Base-by-base conservation (phyloP, 257 asterid species). In the Asclepias syriaca region DNA sequence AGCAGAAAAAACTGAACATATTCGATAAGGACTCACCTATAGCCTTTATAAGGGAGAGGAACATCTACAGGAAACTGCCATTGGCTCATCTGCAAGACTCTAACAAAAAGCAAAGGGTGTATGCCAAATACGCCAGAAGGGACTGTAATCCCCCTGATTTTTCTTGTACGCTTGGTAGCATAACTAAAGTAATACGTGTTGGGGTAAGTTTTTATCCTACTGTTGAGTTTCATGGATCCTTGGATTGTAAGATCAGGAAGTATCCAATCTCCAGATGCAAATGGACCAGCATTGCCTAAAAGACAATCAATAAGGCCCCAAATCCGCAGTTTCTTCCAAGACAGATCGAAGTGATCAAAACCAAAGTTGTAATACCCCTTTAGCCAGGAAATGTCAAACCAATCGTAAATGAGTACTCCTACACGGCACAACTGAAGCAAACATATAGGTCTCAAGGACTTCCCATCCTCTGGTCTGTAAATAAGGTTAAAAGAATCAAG, bases 211-310 rank as follows among this genome's bases (percentile, higher is more conserved):
- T 61, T 85, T 51, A 95, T 74, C 68, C 70, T 81, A 78, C 85
- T 82, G 82, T 95, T 95, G 71, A 95, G 54, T 72, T 79, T 80
- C 76, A 90, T 68, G 7, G 98, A 85, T 1, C 99, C 99, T 80
- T 92, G 97, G 73, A 95, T 80, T 1, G 96, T 87, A 56, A 95
- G 93, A 77, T 95, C 99, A 0, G 97, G 99, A 71, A 95, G 97
- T 74, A 95, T 92, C 99, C 99, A 95, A 56, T 95, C 99, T 51
- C 89, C 96, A 0, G 93, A 76, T 51, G 98, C 90, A 81, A 95
- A 95, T 0, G 99, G 99, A 73, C 99, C 99, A 6, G 82, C 70
- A 75, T 82, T 90, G 19, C 98, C 95, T 73, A 82, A 67, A 50
- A 95, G 97, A 77, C 96, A 90, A 69, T 79, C 79, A 45, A 92